These are phyloP conservation scores for Ajuga reptans DNA, from an alignment of 305 asterid genomes.

Conservation along the genomic window DNA sequence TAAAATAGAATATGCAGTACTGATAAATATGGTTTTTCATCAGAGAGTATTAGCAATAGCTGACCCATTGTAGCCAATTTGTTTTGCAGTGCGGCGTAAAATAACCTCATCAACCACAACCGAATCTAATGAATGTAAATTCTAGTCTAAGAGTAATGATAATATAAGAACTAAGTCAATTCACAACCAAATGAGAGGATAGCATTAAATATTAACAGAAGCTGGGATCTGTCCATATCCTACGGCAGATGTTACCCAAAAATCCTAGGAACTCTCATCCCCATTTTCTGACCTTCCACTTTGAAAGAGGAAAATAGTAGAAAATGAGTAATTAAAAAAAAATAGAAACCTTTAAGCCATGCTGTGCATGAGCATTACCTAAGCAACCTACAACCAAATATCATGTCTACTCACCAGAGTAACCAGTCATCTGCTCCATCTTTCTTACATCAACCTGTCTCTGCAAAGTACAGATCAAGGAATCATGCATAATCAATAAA, in stretches of 20 bases:
- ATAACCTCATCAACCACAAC: slow-evolving; percentile 9
- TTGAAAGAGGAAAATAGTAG: not conserved
- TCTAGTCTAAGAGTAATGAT: not conserved
- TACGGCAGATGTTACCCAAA: not conserved
- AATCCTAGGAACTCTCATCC: not conserved
- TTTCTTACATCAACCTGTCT: slow-evolving; percentile 45
- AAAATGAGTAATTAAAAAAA: not conserved
- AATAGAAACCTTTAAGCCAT: not conserved
- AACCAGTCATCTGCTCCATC: slow-evolving; percentile 40
- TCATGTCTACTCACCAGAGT: slow-evolving; percentile 43
- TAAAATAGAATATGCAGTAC: too few relatives aligned
- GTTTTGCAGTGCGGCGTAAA: too few relatives aligned
- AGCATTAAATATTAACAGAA: not conserved
- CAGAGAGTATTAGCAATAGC: too few relatives aligned
- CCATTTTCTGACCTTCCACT: not conserved
- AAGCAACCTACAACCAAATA: not conserved
- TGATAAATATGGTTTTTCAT: too few relatives aligned
- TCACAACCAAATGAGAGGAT: not conserved
- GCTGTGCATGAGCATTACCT: not conserved
- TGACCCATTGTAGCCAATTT: too few relatives aligned
- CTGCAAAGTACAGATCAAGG: slow-evolving; percentile 34
- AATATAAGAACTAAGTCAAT: not conserved
- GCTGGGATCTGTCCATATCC: not conserved
- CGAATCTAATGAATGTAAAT: not conserved
- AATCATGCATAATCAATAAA: slow-evolving; percentile 19